Conservation (phyloP, 1,139 yeast species). For the Yamadazyma spencermartinsiae region DNA sequence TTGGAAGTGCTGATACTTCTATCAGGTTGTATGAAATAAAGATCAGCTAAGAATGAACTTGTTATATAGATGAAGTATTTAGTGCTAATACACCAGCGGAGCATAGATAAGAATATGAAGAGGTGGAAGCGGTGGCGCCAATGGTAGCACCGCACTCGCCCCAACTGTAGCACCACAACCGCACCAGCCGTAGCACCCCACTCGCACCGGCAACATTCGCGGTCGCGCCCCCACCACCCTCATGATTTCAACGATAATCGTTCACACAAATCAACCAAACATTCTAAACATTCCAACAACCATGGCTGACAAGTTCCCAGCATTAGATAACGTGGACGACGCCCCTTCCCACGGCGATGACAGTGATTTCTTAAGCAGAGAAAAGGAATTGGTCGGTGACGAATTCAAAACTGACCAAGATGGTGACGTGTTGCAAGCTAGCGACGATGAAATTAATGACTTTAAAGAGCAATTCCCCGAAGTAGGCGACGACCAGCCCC, state of each 20-base stretch:
- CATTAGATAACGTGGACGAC: conserved; percentile 57
- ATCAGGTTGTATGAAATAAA: conserved; percentile 51
- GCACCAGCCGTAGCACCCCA: too few relatives aligned
- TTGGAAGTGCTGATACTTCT: conserved; percentile 71
- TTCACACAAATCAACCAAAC: neutral
- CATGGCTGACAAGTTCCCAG: conserved; percentile 90
- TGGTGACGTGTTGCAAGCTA: conserved; percentile 49
- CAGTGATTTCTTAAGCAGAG: conserved; percentile 79
- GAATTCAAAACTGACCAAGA: conserved; percentile 75
- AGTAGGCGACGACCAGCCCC: conserved; percentile 38
- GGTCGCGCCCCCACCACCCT: neutral
- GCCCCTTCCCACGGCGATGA: conserved; percentile 29
- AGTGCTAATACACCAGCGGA: too few relatives aligned
- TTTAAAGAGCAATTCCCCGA: conserved; percentile 71
- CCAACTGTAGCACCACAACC: too few relatives aligned
- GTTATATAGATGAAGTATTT: too few relatives aligned
- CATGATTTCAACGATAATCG: neutral
- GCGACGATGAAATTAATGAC: conserved; percentile 62
- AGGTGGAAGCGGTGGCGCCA: too few relatives aligned
- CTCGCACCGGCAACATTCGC: too few relatives aligned
- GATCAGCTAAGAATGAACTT: too few relatives aligned
- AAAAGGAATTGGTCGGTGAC: conserved; percentile 80
- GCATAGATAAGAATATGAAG: too few relatives aligned
- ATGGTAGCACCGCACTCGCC: too few relatives aligned
- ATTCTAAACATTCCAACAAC: neutral